A percentile compares a stretch with the other conserved stretches of the same genome.
Evolutionary conservation across 495 filamentous ascomycete species (phyloP).

Genomic region (Bombardia bombarda): DNA sequence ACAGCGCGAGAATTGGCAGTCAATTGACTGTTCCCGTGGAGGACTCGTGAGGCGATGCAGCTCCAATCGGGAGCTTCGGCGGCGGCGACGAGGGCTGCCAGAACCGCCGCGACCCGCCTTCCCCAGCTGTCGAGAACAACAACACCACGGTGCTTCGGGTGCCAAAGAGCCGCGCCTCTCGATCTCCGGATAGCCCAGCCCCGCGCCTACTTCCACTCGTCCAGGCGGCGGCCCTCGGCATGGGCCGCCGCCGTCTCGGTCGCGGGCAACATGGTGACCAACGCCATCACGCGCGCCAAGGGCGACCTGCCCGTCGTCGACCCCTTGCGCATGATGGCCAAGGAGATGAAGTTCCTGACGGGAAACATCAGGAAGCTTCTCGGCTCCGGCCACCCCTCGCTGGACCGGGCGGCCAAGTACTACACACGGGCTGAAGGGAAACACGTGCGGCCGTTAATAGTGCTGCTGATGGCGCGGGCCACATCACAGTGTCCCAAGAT

Average conservation of each 20-base stretch:
- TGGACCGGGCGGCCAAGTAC: constrained; percentile 95
- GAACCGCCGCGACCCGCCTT: too few relatives aligned
- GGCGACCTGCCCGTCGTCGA: constrained; percentile 56
- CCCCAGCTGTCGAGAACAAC: constrained; percentile 8
- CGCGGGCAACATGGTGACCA: constrained; percentile 67
- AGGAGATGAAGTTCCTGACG: constrained; percentile 90
- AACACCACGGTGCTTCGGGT: constrained; percentile 33
- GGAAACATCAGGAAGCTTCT: constrained; percentile 82
- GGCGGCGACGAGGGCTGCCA: too few relatives aligned
- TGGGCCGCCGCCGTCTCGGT: constrained; percentile 61
- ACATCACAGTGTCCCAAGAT: constrained; percentile 70
- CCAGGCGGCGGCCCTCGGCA: constrained; percentile 30
- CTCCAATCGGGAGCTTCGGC: constrained; percentile 31
- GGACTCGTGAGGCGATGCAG: constrained; percentile 25
- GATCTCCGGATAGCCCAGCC: constrained; percentile 25
- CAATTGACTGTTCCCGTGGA: constrained; percentile 21
- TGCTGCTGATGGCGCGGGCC: constrained; percentile 91
- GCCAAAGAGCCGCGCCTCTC: constrained; percentile 23
- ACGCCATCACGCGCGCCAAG: constrained; percentile 52
- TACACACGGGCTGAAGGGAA: constrained; percentile 97
- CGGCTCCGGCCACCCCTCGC: constrained; percentile 83
- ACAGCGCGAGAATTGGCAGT: constrained; percentile 10
- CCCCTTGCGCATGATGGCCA: constrained; percentile 74
- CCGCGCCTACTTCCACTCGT: constrained; percentile 31
- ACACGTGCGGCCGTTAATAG: constrained; percentile 87